Percentiles rank a stretch among this genome's conserved stretches.
Evolutionary conservation across 2,329 filamentous ascomycete species (phyloP).

Genomic region (Fusarium brachygibbosum): DNA sequence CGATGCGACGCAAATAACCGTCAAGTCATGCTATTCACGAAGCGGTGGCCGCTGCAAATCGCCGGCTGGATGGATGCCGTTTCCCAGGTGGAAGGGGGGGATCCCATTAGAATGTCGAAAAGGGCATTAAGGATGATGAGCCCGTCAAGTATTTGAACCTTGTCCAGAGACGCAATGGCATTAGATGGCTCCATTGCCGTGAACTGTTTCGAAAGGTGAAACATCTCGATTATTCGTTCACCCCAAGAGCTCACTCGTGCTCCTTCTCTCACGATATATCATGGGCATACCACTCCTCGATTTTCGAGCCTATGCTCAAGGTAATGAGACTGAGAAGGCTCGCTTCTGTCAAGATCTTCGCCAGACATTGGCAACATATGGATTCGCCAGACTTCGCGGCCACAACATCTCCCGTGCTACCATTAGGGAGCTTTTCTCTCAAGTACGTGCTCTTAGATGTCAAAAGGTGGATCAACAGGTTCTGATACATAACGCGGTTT

Average conservation of each 20-base stretch:
- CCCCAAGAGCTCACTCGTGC: conserved; percentile 5
- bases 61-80: conserved; percentile 10
- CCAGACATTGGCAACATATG: conserved; percentile 16
- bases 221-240: conserved; percentile 3
- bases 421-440: conserved; percentile 8
- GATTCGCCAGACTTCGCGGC: conserved; percentile 15
- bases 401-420: conserved; percentile 15
- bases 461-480: conserved; percentile 13
- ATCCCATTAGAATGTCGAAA: conserved; percentile 5
- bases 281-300: conserved; percentile 17
- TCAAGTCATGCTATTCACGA: conserved; percentile 11
- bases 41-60: conserved; percentile 5
- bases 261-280: conserved; percentile 11
- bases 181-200: conserved; percentile 11
- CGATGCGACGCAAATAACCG: conserved; percentile 13
- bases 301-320: conserved; percentile 15
- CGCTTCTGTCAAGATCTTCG: conserved; percentile 19
- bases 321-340: conserved; percentile 14
- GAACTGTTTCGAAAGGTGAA: conserved; percentile 4
- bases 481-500: conserved; percentile 9
- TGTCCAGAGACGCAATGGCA: conserved; percentile 14
- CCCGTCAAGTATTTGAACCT: conserved; percentile 18
- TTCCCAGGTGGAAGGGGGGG: conserved; percentile 3
- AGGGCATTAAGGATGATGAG: conserved; percentile 9
- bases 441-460: conserved; percentile 14